phyloP scores from a whole-genome alignment of 305 asterid species.

The Withania somnifera region DNA sequence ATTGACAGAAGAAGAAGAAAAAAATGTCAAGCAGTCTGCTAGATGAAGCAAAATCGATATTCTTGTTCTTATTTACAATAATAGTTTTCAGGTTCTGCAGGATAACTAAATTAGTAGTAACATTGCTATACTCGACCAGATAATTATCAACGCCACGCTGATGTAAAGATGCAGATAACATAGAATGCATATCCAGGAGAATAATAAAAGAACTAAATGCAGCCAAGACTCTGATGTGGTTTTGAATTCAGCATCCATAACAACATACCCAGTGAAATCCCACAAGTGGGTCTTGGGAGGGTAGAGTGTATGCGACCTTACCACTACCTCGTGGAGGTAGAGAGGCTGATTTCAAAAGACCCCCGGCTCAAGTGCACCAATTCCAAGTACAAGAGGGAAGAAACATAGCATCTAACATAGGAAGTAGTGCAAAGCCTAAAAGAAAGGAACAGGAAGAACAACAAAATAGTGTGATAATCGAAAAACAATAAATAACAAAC shows the following conservation, averaged over 20 bases:
- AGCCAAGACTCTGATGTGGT: neutral
- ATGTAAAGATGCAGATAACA: neutral
- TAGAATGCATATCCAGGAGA: neutral
- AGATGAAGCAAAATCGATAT: neutral
- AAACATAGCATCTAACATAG: no score
- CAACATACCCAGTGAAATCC: no score
- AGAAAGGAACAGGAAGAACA: no score
- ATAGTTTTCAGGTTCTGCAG: neutral
- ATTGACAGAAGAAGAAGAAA: neutral
- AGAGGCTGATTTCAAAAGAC: no score
- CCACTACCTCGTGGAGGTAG: no score
- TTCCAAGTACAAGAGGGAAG: no score
- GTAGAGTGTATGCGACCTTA: no score
- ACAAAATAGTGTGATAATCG: no score
- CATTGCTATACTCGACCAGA: neutral
- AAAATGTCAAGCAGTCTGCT: neutral
- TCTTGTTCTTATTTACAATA: neutral
- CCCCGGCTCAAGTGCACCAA: no score
- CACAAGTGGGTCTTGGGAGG: no score
- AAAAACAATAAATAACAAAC: no score
- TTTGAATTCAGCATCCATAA: neutral
- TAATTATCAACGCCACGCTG: neutral
- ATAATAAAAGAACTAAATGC: neutral
- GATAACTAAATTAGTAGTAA: neutral
- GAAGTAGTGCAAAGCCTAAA: no score